Conservation (phyloP, 75 land plant genomes). For the Ceratopteris richardii region DNA sequence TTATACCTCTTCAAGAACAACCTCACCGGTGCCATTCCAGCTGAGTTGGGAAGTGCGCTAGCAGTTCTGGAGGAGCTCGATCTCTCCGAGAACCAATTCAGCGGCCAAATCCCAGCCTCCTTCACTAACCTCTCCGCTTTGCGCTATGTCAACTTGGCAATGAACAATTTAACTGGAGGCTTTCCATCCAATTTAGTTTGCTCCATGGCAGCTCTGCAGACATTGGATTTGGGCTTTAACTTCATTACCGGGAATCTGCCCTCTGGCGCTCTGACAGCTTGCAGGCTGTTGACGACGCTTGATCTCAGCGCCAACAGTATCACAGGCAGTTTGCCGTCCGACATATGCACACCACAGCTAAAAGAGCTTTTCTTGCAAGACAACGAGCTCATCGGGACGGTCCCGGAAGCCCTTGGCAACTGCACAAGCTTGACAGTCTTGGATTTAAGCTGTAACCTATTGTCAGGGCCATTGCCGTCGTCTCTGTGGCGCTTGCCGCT, state of each 20-base stretch:
- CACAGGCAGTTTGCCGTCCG: slow-evolving; percentile 9
- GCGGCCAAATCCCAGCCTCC: slow-evolving; percentile 36
- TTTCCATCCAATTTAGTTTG: slow-evolving; percentile 8
- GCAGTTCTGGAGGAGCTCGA: slow-evolving; percentile 26
- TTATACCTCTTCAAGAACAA: slow-evolving; percentile 20
- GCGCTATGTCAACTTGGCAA: slow-evolving; percentile 9
- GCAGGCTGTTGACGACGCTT: not conserved
- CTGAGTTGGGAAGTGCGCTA: slow-evolving; percentile 35
- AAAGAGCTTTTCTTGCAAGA: slow-evolving; percentile 17
- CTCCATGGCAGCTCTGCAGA: not conserved
- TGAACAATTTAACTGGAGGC: slow-evolving; percentile 8
- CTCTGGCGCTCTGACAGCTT: not conserved
- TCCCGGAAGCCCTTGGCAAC: slow-evolving; percentile 26
- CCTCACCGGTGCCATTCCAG: slow-evolving; percentile 62
- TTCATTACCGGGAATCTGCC: slow-evolving; percentile 5
- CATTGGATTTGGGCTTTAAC: slow-evolving; percentile 6
- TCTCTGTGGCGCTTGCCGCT: slow-evolving; percentile 13
- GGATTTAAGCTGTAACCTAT: slow-evolving; percentile 15
- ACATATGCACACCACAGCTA: not conserved
- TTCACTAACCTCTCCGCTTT: slow-evolving; percentile 18
- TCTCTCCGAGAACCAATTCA: slow-evolving; percentile 38
- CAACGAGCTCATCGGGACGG: slow-evolving; percentile 25
- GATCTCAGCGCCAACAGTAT: slow-evolving; percentile 8
- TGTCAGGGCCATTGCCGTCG: slow-evolving; percentile 27
- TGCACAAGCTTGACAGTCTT: slow-evolving; percentile 12